Evolutionary conservation across 169 alveolate genomes (phyloP).

Genomic region (Amoebophrya sp.): DNA sequence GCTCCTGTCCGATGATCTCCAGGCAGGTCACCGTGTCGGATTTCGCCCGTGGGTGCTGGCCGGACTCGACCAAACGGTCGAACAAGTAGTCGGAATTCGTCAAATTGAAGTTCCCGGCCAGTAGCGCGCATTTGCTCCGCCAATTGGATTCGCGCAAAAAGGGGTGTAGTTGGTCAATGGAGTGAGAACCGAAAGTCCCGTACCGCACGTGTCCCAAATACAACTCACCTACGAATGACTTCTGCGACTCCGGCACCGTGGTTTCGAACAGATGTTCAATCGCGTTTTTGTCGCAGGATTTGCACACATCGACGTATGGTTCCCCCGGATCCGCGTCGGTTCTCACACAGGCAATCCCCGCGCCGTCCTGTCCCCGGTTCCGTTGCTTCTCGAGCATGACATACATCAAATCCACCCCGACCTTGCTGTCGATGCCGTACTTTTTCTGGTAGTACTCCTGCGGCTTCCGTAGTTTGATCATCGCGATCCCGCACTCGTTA

Average conservation of each 20-base stretch:
- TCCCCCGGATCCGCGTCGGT: conserved; percentile 37
- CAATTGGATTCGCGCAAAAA: conserved; percentile 31
- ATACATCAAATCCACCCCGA: conserved; percentile 35
- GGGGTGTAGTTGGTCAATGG: conserved; percentile 35
- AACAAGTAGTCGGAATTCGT: conserved; percentile 39
- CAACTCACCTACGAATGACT: conserved; percentile 34
- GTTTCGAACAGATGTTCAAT: conserved; percentile 13
- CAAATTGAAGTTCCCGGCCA: conserved; percentile 44
- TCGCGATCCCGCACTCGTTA: conserved; percentile 43
- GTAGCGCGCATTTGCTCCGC: conserved; percentile 25
- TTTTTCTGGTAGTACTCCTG: conserved; percentile 33
- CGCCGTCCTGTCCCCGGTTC: conserved; percentile 45
- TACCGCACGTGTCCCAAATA: conserved; percentile 45
- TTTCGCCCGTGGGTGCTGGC: conserved; percentile 42
- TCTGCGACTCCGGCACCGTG: neutral
- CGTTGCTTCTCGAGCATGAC: conserved; percentile 43
- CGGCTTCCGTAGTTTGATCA: conserved; percentile 42
- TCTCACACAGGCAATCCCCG: conserved; percentile 40
- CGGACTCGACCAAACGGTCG: conserved; percentile 30
- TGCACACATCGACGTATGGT: neutral
- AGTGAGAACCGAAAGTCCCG: conserved; percentile 35
- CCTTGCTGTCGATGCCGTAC: conserved; percentile 37
- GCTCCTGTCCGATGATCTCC: conserved; percentile 31
- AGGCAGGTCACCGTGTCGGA: conserved; percentile 38
- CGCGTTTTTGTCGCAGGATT: conserved; percentile 11